Evolutionary conservation across 2,329 filamentous ascomycete species (phyloP), one percentile per base, ranked within the genome.

Genomic region (Massarina eburnea): DNA sequence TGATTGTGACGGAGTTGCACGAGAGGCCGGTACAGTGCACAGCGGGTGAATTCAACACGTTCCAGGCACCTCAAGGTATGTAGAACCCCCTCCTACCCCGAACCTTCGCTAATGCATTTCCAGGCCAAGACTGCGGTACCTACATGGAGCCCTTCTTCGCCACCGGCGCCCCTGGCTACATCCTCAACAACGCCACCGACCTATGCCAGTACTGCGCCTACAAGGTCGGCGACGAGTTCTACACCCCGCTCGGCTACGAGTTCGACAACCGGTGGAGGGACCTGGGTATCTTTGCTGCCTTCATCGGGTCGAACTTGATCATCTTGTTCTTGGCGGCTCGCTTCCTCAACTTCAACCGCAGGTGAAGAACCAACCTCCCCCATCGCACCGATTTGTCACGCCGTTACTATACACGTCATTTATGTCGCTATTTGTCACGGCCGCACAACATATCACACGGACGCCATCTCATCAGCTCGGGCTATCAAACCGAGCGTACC

Each of bases 161-260:
- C 3, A 60, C 59, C 3, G 85, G 87, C n/a, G 86, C 85, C 0
- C 64, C 80, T 0, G 90, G 90, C 0, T 95, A 95, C 57, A 66
- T 95, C 2, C 76, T 81, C 29, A 75, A 83, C 58, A 85, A 87
- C 54, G 74, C 76, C 1, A 88, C 86, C 0, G 79, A 73, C 37
- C 71, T 76, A 18, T 95, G 91, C 72, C 75, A 86, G 60, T 95
- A 95, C 73, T 96, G 91, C 63, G 88, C 89, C 0, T 95, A 83
- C 73, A 84, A 80, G 51, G 73, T 88, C 10, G 91, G 90, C 22
- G 87, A 95, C 54, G 78, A 95, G 72, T 95, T 92, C 62, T 95
- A 88, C 64, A 64, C 74, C 42, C 77, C 81, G 0, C 77, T 95
- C 15, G 78, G 80, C 2, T 80, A 95, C 60, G 74, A 72, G 2